Conservation (phyloP, 208 protist genomes). For the Angomonas ambiguus region DNA sequence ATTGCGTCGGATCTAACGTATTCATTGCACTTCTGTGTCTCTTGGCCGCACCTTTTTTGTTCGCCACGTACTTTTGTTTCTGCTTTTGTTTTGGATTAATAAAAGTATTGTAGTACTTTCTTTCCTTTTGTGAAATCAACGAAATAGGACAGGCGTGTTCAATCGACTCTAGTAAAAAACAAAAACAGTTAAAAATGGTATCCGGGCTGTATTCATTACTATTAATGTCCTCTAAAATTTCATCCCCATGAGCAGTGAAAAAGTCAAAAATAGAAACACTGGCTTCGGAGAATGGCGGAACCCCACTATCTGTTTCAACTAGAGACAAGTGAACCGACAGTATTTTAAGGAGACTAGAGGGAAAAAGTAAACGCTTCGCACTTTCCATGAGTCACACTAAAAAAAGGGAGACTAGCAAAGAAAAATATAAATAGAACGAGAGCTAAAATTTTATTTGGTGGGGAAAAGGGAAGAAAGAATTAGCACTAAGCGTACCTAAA, state of each 20-base stretch:
- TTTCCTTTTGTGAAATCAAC: slow-evolving; percentile 57
- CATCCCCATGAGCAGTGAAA: slow-evolving; percentile 31
- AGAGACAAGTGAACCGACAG: slow-evolving; percentile 40
- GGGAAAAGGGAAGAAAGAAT: slow-evolving; percentile 3
- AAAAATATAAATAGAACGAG: slow-evolving; percentile 9
- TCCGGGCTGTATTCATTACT: slow-evolving; percentile 23
- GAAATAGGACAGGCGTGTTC: slow-evolving; percentile 68
- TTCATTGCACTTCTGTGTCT: background rate
- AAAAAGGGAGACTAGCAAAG: slow-evolving; percentile 11
- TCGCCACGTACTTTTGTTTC: background rate
- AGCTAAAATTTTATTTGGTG: background rate
- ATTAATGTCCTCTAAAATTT: slow-evolving; percentile 15
- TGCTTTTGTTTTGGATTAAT: background rate
- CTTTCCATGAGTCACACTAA: background rate
- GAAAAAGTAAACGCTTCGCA: slow-evolving; percentile 25
- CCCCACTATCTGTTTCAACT: slow-evolving; percentile 54
- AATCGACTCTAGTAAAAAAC: slow-evolving; percentile 58
- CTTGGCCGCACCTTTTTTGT: background rate
- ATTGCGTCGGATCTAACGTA: background rate
- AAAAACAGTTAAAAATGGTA: slow-evolving; percentile 38
- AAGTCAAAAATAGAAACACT: slow-evolving; percentile 47
- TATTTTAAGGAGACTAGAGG: slow-evolving; percentile 36
- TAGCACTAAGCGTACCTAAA: no score
- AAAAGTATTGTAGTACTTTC: slow-evolving; percentile 12
- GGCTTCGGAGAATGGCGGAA: slow-evolving; percentile 32